These are phyloP conservation scores for Pugionium dolabratum DNA, from an alignment of 345 rosid species.

Conservation along the genomic window DNA sequence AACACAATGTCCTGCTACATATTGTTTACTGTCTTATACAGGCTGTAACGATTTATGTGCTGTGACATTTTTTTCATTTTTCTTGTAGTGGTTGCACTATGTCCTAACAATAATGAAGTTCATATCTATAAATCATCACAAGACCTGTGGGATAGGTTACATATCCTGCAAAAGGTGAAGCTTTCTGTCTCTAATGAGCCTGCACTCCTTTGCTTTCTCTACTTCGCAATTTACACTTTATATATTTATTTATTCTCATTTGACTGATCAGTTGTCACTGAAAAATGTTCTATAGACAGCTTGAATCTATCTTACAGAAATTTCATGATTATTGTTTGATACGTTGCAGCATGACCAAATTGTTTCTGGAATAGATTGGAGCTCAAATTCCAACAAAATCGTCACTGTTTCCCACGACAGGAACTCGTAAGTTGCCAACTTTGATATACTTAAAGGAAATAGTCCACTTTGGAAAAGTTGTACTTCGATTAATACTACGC, in stretches of 20 bases:
- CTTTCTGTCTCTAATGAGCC: slow-evolving; percentile 2
- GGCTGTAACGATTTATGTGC: not conserved
- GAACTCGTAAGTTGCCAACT: slow-evolving; percentile 74
- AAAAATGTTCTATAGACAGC: not conserved
- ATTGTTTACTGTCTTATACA: not conserved
- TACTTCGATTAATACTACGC: no score
- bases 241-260: not conserved
- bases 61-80: slow-evolving; percentile 11
- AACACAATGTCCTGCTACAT: not conserved
- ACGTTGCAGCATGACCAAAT: slow-evolving; percentile 90
- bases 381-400: slow-evolving; percentile 73
- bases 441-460: not conserved
- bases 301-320: not conserved
- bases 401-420: slow-evolving; percentile 95
- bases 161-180: slow-evolving; percentile 79
- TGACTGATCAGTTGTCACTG: not conserved
- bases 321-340: slow-evolving; percentile 10
- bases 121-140: slow-evolving; percentile 74
- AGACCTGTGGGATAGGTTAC: slow-evolving; percentile 86
- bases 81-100: slow-evolving; percentile 81
- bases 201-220: not conserved
- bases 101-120: slow-evolving; percentile 91
- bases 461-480: no score
- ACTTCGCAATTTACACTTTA: not conserved
- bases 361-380: slow-evolving; percentile 97